A percentile compares a stretch with the other conserved stretches of the same genome.
These are phyloP conservation scores for Senecio squalidus DNA, from an alignment of 140 eudicot species.

Conservation along the genomic window DNA sequence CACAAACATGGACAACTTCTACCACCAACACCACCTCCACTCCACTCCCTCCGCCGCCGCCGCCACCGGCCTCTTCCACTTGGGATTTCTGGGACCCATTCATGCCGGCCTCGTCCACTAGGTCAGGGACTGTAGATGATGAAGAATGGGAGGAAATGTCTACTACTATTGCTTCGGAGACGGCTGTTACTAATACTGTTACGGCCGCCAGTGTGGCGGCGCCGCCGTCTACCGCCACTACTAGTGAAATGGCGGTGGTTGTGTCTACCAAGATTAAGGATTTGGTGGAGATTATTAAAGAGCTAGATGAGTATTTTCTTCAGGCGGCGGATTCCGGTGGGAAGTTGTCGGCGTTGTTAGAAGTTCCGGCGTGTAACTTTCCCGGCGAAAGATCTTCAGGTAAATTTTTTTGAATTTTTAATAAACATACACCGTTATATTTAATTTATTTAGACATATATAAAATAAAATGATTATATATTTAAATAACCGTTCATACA, in stretches of 20 bases:
- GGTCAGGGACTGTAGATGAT: slow-evolving; percentile 59
- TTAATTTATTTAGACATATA: no score
- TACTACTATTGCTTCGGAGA: slow-evolving; percentile 47
- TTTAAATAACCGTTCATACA: no score
- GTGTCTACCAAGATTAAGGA: slow-evolving; percentile 73
- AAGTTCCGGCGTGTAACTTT: slow-evolving; percentile 56
- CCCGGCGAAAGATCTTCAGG: slow-evolving; percentile 60
- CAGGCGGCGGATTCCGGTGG: slow-evolving; percentile 85
- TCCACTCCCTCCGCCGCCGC: slow-evolving; percentile 51
- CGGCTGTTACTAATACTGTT: slow-evolving; percentile 38
- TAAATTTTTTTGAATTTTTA: slow-evolving; percentile 15
- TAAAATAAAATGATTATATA: no score
- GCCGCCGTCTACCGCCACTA: slow-evolving; percentile 39
- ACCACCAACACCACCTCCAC: slow-evolving; percentile 57
- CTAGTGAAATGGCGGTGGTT: slow-evolving; percentile 71
- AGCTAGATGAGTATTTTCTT: slow-evolving; percentile 79
- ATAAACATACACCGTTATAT: no score
- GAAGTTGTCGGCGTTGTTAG: slow-evolving; percentile 58
- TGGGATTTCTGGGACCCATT: slow-evolving; percentile 99
- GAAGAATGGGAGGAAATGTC: slow-evolving; percentile 74
- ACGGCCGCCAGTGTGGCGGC: slow-evolving; percentile 58
- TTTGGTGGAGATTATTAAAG: slow-evolving; percentile 70
- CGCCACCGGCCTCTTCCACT: slow-evolving; percentile 64
- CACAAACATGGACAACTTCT: no score
- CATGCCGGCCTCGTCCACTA: slow-evolving; percentile 60